Evolutionary conservation across 768 basidiomycete genomes (phyloP), one percentile per base, ranked within the genome.

Genomic region (Mycena latifolia): DNA sequence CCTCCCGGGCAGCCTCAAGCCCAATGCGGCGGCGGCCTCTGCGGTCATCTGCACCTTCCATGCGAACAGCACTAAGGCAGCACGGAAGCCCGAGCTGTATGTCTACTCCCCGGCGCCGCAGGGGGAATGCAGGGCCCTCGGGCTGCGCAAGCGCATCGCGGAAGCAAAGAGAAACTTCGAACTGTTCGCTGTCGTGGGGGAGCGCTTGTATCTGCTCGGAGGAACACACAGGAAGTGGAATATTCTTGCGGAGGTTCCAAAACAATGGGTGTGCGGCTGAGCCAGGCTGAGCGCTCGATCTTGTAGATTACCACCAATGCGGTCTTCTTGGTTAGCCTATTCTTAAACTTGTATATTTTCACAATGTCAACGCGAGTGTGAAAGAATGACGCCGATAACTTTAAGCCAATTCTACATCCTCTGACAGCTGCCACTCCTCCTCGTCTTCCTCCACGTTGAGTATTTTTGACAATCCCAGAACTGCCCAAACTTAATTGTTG

Each of bases 41-140:
- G 35, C 55, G 11, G 31, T 65, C 18, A 47, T 65, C 9, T 65
- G 64, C 33, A 48, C 51, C 9, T 65, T 65, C 35, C 35, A 58
- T 10, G 41, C n/a, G n/a, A n/a, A n/a, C n/a, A n/a, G n/a, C n/a
- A n/a, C 24, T 2, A 20, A 58, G n/a, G 1, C 14, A 3, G 3
- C 41, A 1, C 29, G 17, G 6, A 12, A 31, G 17, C 57, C 56
- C 5, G 57, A 65, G 37, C 35, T 65, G 18, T 59, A 55, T n/a
- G 17, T 65, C n/a, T 65, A 65, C 39, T 37, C 56, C 5, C 53
- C 46, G 15, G n/a, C 24, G 27, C 29, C 28, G 5, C 52, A 52
- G 24, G 46, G 20, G 5, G 27, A 50, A 25, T 65, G 64, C 9
- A 46, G 7, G 14, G 4, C 45, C 4, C 51, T 65, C 22, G 57